Conservation (phyloP, 257 asterid species). For the Paraleonurus japonicus region DNA sequence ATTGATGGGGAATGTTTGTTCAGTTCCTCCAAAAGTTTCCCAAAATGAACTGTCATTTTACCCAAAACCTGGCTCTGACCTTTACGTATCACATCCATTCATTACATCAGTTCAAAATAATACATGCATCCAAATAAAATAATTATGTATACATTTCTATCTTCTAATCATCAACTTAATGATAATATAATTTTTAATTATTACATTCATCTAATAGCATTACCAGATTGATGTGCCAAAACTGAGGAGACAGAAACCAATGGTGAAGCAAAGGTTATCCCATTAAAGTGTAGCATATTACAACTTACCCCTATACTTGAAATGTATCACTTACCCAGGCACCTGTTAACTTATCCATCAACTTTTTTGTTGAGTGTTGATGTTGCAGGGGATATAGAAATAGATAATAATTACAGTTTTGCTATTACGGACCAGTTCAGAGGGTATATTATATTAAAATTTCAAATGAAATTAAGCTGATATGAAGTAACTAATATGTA, state of each 20-base stretch:
- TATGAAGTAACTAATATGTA: background rate
- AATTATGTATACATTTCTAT: background rate
- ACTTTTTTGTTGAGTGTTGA: too few species aligned
- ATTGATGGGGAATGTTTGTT: background rate
- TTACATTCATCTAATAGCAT: background rate
- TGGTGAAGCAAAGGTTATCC: background rate
- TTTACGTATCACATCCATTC: too few species aligned
- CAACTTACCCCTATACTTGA: too few species aligned
- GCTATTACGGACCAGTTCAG: background rate
- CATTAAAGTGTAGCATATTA: too few species aligned
- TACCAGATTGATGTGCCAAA: background rate
- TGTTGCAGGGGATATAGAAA: too few species aligned
- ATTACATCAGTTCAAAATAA: background rate
- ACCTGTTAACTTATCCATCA: too few species aligned
- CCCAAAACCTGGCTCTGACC: background rate
- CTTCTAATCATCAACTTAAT: background rate
- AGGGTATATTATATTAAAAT: background rate
- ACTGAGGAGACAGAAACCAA: background rate
- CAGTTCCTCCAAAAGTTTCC: background rate
- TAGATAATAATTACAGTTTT: background rate
- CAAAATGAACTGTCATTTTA: background rate
- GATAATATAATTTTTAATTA: background rate
- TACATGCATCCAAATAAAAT: background rate
- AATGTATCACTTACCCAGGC: too few species aligned
- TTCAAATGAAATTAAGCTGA: background rate